Percentiles rank a stretch among this genome's conserved stretches.
Evolutionary conservation across 257 asterid genomes (phyloP).

Genomic region (Petunia secreta): DNA sequence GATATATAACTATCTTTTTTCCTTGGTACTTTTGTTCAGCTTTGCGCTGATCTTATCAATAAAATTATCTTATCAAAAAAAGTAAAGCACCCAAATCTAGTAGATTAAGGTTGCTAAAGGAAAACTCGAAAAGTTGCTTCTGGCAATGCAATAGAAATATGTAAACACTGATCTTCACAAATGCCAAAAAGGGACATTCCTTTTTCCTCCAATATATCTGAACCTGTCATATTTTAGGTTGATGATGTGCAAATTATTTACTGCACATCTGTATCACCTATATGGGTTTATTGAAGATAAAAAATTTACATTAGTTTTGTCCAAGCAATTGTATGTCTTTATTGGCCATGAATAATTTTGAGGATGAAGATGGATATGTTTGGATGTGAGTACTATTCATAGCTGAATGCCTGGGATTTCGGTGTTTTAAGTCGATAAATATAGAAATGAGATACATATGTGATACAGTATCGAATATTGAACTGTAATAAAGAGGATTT

Average conservation of each 20-base stretch:
- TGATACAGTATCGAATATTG: no score
- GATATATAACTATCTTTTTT: no score
- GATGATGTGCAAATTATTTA: not conserved
- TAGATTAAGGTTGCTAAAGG: not conserved
- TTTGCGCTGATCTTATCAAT: no score
- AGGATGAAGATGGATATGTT: conserved; percentile 9
- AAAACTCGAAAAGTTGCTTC: not conserved
- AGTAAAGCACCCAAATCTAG: not conserved
- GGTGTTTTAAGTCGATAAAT: not conserved
- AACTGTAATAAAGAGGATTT: no score
- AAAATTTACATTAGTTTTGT: not conserved
- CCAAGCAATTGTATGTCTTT: not conserved
- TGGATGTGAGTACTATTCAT: not conserved
- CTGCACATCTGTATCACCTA: not conserved
- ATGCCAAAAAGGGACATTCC: not conserved
- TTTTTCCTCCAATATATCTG: not conserved
- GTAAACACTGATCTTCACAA: not conserved
- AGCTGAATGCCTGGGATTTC: not conserved
- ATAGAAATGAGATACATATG: no score
- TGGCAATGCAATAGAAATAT: not conserved
- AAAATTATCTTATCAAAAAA: no score
- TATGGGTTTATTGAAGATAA: not conserved
- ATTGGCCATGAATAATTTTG: not conserved
- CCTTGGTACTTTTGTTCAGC: no score
- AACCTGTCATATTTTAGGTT: not conserved